Evolutionary conservation across 352 stramenopile species (phyloP), one percentile per base, ranked within the genome.

Genomic region (Pythium guiyangense): DNA sequence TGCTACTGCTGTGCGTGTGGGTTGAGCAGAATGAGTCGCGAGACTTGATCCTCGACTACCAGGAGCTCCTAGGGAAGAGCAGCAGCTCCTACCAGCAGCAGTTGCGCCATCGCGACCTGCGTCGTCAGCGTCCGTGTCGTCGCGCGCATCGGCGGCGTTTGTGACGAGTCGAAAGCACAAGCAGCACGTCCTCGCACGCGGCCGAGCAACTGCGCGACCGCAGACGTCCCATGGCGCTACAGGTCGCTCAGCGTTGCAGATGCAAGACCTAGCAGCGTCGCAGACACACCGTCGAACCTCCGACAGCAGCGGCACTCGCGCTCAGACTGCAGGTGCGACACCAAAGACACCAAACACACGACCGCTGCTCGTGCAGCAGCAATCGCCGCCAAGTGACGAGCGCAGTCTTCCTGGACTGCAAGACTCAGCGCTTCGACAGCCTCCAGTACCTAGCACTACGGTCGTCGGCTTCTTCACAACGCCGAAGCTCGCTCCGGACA

Each of bases 41-140:
- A 0, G 65, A 86, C 29, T 81, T 90, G 51, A 73, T 90, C 55
- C 64, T 90, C 22, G 75, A 88, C 54, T 89, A 92, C 50, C 73
- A 80, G 25, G 65, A 76, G 26, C 52, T 88, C 9, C 63, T 86
- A 0, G 69, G 84, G 47, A 70, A 69, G 69, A 79, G 53, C 66
- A 74, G 25, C 64, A 67, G 20, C 43, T 65, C 10, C 25, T 43
- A 34, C n/a, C 48, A n/a, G 43, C 60, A 57, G 20, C 49, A 39
- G 44, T 52, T 44, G 31, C 66, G 20, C 63, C 71, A 17, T 74
- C 62, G 44, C 64, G 74, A n/a, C n/a, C n/a, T 1, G 70, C 74
- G 34, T 66, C 68, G 14, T 79, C 76, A 12, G 69, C 67, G 0
- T 47, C 73, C 22, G 61, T 2, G 2, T 34, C 22, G 43, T 12